Evolutionary conservation across 495 filamentous ascomycete species (phyloP).

Genomic region (Penicillium verhagenii): DNA sequence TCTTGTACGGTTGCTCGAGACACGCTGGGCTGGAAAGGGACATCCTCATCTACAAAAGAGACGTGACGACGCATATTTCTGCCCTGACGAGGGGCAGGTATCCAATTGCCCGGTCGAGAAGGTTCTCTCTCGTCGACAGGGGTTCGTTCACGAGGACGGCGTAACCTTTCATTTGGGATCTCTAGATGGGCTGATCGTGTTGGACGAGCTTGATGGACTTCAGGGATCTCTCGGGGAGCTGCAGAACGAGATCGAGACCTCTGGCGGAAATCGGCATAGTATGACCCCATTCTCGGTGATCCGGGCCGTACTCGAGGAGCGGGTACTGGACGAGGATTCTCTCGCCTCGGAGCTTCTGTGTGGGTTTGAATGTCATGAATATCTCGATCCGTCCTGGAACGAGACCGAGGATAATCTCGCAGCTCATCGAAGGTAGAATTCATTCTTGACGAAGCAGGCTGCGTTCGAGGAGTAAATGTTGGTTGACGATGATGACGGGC

Average conservation of each 20-base stretch:
- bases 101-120: conserved; percentile 6
- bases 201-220: background rate
- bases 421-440: background rate
- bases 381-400: background rate
- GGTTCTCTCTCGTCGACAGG: conserved; percentile 22
- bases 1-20: background rate
- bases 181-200: background rate
- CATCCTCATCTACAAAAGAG: background rate
- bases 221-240: background rate
- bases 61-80: background rate
- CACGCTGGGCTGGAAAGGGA: background rate
- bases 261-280: background rate
- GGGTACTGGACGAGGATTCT: background rate
- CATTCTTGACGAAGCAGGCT: background rate
- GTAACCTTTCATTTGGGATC: background rate
- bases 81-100: background rate
- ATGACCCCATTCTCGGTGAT: background rate
- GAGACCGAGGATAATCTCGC: background rate
- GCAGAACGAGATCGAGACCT: background rate
- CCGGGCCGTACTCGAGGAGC: background rate
- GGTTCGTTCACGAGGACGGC: conserved; percentile 19
- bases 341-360: background rate
- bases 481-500: background rate
- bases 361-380: background rate
- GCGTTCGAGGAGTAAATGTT: background rate